Conservation (phyloP, 179 eudicot genomes). For the Camellia oleifera region DNA sequence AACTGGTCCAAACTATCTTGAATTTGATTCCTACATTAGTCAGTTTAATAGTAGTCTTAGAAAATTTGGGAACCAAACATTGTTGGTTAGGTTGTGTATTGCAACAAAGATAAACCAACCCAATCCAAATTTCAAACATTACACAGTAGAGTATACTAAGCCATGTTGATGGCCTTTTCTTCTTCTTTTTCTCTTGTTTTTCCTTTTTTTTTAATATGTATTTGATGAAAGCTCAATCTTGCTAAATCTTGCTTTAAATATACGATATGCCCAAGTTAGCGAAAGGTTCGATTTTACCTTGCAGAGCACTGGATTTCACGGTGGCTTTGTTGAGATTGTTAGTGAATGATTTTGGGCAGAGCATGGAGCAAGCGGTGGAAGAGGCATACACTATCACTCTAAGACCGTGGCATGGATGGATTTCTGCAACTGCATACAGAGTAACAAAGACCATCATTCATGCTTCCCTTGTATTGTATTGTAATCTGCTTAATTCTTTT, state of each 20-base stretch:
- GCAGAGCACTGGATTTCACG: conserved; percentile 72
- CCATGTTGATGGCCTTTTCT: no score
- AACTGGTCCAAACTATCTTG: no score
- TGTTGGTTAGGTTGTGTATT: no score
- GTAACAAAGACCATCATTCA: conserved; percentile 20
- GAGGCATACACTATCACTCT: conserved; percentile 59
- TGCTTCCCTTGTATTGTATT: not conserved
- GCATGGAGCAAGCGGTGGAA: conserved; percentile 64
- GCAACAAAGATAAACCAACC: no score
- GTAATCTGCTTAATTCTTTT: not conserved
- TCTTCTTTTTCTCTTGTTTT: no score
- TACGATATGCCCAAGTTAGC: not conserved
- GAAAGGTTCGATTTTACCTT: not conserved
- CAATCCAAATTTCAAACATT: no score
- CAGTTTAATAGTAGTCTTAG: no score
- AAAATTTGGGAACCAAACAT: no score
- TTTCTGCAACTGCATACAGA: conserved; percentile 75
- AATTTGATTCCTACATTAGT: no score
- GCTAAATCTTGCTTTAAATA: not conserved
- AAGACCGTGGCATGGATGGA: conserved; percentile 99
- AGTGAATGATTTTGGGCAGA: conserved; percentile 42
- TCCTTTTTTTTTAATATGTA: no score
- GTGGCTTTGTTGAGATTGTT: conserved; percentile 51
- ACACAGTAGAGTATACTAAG: no score
- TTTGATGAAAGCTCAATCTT: not conserved